Conservation (phyloP, 2,329 filamentous ascomycete species). For the Monosporascus ibericus region DNA sequence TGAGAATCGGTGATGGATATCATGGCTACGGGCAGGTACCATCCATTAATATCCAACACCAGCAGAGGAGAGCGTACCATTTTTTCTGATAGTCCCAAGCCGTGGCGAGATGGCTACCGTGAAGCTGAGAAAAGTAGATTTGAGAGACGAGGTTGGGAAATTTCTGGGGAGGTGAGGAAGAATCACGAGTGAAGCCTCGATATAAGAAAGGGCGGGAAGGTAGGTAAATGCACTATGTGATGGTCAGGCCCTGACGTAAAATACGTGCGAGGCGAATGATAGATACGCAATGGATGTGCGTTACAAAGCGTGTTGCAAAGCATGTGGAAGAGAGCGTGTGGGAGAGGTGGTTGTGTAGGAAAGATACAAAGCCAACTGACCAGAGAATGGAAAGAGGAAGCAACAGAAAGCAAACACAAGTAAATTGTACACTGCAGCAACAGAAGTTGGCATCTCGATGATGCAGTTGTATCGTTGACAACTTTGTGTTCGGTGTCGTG, state of each 20-base stretch:
- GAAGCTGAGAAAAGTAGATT: neutral
- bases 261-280: neutral
- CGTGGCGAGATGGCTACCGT: neutral
- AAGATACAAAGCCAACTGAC: no score
- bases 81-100: neutral
- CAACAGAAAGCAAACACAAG: no score
- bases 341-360: no score
- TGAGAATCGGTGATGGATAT: neutral
- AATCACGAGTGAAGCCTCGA: neutral
- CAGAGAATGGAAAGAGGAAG: no score
- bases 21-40: neutral
- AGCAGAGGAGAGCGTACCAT: neutral
- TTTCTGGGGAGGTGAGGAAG: neutral
- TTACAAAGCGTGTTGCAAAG: no score
- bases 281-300: no score
- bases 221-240: neutral
- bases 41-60: neutral
- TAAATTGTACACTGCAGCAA: no score
- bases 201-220: neutral
- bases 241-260: neutral
- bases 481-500: no score
- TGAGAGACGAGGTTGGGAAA: neutral
- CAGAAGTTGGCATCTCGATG: no score
- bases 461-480: no score
- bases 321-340: no score